Conservation (phyloP, 1,139 yeast genomes). For the Oligophagozyma castellii region DNA sequence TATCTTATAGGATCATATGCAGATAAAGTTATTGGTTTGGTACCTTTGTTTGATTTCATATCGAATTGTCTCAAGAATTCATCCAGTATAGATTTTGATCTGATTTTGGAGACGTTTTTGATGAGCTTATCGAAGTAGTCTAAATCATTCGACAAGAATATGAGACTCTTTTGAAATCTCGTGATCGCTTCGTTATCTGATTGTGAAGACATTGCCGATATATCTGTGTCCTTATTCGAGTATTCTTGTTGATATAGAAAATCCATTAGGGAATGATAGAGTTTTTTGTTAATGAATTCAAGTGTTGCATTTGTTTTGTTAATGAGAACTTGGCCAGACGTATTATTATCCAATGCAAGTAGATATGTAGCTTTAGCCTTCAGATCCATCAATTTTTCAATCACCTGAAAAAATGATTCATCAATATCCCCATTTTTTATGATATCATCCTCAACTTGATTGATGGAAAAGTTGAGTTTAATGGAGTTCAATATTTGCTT, state of each 20-base stretch:
- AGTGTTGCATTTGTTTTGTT: constrained; percentile 36
- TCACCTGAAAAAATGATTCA: constrained; percentile 46
- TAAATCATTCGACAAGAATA: constrained; percentile 25
- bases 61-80: constrained; percentile 44
- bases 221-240: constrained; percentile 6
- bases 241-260: constrained; percentile 21
- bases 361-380: constrained; percentile 50
- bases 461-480: constrained; percentile 51
- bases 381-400: constrained; percentile 50
- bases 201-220: constrained; percentile 5
- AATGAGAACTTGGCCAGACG: constrained; percentile 59
- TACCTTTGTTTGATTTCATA: constrained; percentile 9
- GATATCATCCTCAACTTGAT: constrained; percentile 56
- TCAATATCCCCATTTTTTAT: constrained; percentile 34
- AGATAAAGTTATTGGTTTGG: constrained; percentile 42
- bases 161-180: constrained; percentile 19
- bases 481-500: constrained; percentile 44
- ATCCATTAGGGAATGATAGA: constrained; percentile 25
- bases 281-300: constrained; percentile 24
- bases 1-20: constrained; percentile 76
- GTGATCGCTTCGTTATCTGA: constrained; percentile 4
- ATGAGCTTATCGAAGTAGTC: constrained; percentile 38
- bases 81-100: constrained; percentile 43
- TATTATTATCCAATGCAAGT: constrained; percentile 55
- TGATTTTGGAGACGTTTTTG: constrained; percentile 41